Percentiles rank a stretch among this genome's conserved stretches.
These are phyloP conservation scores for Botrytis elliptica DNA, from an alignment of 2,329 filamentous ascomycete species.

Conservation along the genomic window DNA sequence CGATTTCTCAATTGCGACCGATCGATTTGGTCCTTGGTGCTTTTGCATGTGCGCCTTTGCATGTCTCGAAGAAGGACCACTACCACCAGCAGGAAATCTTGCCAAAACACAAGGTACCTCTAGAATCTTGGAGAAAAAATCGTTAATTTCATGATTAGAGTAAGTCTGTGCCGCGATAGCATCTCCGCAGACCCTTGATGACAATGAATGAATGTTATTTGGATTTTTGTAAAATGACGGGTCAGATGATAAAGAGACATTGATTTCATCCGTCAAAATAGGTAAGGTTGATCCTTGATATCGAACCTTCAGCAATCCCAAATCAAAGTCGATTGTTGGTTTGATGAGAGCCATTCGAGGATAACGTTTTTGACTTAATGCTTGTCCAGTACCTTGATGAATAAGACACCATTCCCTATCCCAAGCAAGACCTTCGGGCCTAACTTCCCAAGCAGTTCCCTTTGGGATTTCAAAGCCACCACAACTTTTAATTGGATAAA, in stretches of 20 bases:
- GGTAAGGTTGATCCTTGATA: conserved; percentile 43
- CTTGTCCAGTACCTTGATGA: conserved; percentile 79
- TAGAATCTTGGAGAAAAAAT: conserved; percentile 75
- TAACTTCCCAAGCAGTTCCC: conserved; percentile 69
- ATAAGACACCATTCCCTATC: conserved; percentile 96
- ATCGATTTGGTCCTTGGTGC: conserved; percentile 45
- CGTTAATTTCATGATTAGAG: conserved; percentile 59
- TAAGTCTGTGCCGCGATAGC: conserved; percentile 70
- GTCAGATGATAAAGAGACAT: conserved; percentile 66
- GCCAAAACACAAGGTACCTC: conserved; percentile 80
- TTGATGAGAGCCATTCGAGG: conserved; percentile 83
- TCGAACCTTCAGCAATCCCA: conserved; percentile 62
- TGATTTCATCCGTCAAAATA: conserved; percentile 42
- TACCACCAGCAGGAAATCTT: conserved; percentile 71
- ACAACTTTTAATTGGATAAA: conserved; percentile 96
- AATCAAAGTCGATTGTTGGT: conserved; percentile 69
- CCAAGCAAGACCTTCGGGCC: conserved; percentile 82
- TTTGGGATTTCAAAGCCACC: conserved; percentile 71
- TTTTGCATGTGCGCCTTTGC: conserved; percentile 69
- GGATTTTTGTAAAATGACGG: conserved; percentile 53
- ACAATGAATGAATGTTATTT: conserved; percentile 43
- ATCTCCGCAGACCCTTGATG: conserved; percentile 81
- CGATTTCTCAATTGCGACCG: conserved; percentile 20
- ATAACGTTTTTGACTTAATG: conserved; percentile 84
- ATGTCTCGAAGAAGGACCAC: conserved; percentile 60